Base-by-base conservation (phyloP, 768 basidiomycete genomes). In the Chalciporus pseudorubinellus region DNA sequence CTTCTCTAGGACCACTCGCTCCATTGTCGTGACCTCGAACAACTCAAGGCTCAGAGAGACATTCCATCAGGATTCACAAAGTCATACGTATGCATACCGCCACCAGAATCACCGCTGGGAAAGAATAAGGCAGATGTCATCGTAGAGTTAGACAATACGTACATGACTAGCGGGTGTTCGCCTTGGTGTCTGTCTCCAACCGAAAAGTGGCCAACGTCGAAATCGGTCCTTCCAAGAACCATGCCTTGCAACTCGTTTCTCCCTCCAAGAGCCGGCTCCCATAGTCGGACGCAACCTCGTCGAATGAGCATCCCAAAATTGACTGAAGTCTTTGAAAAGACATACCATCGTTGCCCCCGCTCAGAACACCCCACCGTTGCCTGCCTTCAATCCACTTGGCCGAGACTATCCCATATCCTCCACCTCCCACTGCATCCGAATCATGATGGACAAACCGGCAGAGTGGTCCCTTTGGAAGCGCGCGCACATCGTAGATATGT, bases 271-370 rank as follows among this genome's bases (percentile, higher is more conserved):
- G 71, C 66, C 6, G 82, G 77, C 59, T 87, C 78, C 86, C 86
- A 89, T 31, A 86, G 57, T 22, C 85, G 75, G 10, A 89, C 77
- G 59, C 84, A 85, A n/a, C 86, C 86, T 87, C 59, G 38, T 39
- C 39, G 52, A 24, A 24, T 55, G 31, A 64, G 43, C 19, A 8
- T 29, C 13, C 18, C 14, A 42, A 40, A 42, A 41, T 39, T 28
- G 38, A 34, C 33, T 13, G 14, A 39, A 19, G 39, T 6, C 5
- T 18, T 40, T 26, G 39, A 16, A 39, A 26, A 33, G 19, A 60
- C 77, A 50, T 55, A 85, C 86, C 85, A 60, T 89, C 86, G 31
- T 77, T 72, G 0, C 86, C 85, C 4, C 81, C 84, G 9, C 79
- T 84, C 18, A 83, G 63, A 18, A 87, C 72, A 4, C 81, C 78